Conservation (phyloP, 139 green algal species). For the Mychonastes homosphaera region DNA sequence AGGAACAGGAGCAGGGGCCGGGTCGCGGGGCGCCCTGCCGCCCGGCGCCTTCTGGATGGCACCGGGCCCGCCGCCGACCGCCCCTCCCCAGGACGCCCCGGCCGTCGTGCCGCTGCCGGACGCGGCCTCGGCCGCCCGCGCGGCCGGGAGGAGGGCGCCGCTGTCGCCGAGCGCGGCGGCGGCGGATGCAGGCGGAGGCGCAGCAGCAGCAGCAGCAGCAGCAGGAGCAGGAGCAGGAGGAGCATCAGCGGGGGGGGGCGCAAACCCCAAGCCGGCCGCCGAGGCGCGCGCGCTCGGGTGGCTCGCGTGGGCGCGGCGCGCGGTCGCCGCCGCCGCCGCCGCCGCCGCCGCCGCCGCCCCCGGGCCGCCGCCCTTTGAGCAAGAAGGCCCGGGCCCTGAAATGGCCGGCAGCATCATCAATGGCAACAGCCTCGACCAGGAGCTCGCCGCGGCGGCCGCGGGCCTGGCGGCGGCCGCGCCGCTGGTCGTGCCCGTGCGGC, state of each 20-base stretch:
- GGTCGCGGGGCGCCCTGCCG: too few relatives aligned
- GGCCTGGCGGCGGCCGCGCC: slow-evolving; percentile 35
- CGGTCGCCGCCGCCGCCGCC: slow-evolving; percentile 8
- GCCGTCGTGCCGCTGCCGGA: neutral
- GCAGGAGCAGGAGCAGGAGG: neutral
- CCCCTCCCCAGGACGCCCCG: neutral
- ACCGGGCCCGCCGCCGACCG: neutral
- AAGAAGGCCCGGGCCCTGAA: neutral
- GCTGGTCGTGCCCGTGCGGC: slow-evolving; percentile 21
- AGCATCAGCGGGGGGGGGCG: neutral
- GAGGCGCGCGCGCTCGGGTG: slow-evolving; percentile 48
- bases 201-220: slow-evolving; percentile 10
- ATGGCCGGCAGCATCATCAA: slow-evolving; percentile 2
- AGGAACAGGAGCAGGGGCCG: neutral
- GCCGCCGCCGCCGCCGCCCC: slow-evolving; percentile 4
- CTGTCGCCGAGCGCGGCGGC: neutral
- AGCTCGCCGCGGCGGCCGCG: slow-evolving; percentile 25
- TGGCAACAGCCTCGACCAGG: slow-evolving; percentile 19
- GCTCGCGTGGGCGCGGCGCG: slow-evolving; percentile 44
- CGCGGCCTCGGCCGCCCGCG: neutral
- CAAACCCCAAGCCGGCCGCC: slow-evolving; percentile 13
- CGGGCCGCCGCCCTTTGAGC: neutral
- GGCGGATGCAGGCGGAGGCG: slow-evolving; percentile 2
- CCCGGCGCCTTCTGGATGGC: slow-evolving; percentile 36
- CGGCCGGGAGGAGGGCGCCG: neutral